Evolutionary conservation across 305 asterid genomes (phyloP).

Genomic region (Striga hermonthica): DNA sequence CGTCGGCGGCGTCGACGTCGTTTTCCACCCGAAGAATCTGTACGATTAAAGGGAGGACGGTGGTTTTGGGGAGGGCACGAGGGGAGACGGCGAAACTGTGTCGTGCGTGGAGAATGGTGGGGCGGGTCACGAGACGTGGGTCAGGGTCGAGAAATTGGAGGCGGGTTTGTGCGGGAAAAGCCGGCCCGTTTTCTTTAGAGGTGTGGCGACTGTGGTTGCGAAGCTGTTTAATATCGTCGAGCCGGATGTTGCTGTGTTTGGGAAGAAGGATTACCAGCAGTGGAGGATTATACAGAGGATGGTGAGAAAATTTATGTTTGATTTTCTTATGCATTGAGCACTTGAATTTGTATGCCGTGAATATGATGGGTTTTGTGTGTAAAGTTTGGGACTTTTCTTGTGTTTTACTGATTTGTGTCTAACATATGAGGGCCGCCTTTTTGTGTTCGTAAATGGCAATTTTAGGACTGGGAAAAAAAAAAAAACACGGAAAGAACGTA

Average conservation of each 20-base stretch:
- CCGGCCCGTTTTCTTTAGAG: conserved; percentile 89
- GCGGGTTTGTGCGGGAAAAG: conserved; percentile 84
- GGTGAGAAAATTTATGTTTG: conserved; percentile 39
- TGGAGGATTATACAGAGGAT: conserved; percentile 75
- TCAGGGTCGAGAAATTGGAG: conserved; percentile 73
- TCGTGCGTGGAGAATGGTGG: conserved; percentile 69
- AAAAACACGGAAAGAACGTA: too few species aligned
- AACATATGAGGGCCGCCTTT: too few species aligned
- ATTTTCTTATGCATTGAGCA: neutral
- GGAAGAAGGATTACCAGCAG: conserved; percentile 98
- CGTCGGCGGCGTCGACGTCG: conserved; percentile 69
- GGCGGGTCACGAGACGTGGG: conserved; percentile 85
- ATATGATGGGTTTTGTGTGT: neutral
- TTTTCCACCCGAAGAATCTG: conserved; percentile 70
- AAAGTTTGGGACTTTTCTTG: conserved; percentile 4
- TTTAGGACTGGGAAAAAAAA: too few species aligned
- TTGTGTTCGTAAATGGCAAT: too few species aligned
- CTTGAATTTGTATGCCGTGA: too few species aligned
- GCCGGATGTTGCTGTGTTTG: conserved; percentile 94
- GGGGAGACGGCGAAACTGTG: conserved; percentile 37
- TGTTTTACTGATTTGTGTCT: neutral
- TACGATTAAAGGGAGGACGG: conserved; percentile 52
- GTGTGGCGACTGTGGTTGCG: conserved; percentile 85
- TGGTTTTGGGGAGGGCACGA: conserved; percentile 7
- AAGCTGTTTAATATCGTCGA: conserved; percentile 85